A percentile compares a stretch with the other conserved stretches of the same genome.
phyloP scores from a whole-genome alignment of 805 yeast genomes.

The Metschnikowia continentalis region DNA sequence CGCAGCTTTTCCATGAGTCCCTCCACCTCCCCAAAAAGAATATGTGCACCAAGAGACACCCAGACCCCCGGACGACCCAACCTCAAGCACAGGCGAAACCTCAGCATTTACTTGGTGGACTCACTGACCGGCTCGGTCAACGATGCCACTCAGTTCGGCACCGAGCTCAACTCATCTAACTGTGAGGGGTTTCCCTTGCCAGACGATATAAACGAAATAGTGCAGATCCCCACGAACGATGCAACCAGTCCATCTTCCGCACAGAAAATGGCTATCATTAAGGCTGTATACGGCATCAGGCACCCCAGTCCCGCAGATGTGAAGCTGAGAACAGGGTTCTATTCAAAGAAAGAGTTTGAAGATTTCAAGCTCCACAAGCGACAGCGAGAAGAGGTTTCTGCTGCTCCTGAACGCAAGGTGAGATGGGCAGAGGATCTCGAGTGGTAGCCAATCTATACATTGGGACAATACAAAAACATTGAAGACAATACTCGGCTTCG shows the following conservation, averaged over 20 bases:
- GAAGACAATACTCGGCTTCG: neutral
- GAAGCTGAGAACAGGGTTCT: slow-evolving; percentile 21
- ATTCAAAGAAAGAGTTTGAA: slow-evolving; percentile 27
- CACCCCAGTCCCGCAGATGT: neutral
- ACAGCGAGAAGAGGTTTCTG: slow-evolving; percentile 19
- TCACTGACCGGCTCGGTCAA: slow-evolving; percentile 55
- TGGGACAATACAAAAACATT: slow-evolving; percentile 1
- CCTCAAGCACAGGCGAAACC: slow-evolving; percentile 19
- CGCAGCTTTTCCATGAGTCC: neutral
- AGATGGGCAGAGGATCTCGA: slow-evolving; percentile 34
- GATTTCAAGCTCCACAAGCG: slow-evolving; percentile 13
- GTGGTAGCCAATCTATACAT: slow-evolving; percentile 21
- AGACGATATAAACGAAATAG: slow-evolving; percentile 51
- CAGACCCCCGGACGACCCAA: slow-evolving; percentile 30
- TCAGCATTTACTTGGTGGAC: slow-evolving; percentile 50
- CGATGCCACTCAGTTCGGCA: slow-evolving; percentile 67
- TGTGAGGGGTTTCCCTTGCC: slow-evolving; percentile 63
- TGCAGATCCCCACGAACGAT: slow-evolving; percentile 51
- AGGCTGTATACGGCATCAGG: slow-evolving; percentile 20
- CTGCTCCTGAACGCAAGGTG: slow-evolving; percentile 19
- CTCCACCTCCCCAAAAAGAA: slow-evolving; percentile 34
- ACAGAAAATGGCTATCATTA: slow-evolving; percentile 40
- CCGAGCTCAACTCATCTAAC: slow-evolving; percentile 61
- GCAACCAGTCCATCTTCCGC: slow-evolving; percentile 6
- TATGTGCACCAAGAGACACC: slow-evolving; percentile 39